Percentiles rank a stretch among this genome's conserved stretches.
Evolutionary conservation across 768 basidiomycete genomes (phyloP).

Genomic region (Pleurotus platypus): DNA sequence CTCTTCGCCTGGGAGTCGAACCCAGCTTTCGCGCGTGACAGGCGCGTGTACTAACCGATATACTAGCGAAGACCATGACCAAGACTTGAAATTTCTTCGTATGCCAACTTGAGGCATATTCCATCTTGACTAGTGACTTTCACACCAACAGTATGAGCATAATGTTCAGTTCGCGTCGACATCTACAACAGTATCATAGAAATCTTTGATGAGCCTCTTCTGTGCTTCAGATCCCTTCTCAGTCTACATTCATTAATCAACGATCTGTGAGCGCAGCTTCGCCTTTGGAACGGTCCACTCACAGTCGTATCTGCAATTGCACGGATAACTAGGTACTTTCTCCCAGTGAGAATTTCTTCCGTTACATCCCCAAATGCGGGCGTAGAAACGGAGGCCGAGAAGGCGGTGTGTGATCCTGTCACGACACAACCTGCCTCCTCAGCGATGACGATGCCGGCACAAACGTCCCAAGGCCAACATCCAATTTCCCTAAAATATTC

Average conservation of each 20-base stretch:
- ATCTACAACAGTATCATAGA: slow-evolving; percentile 81
- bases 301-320: slow-evolving; percentile 60
- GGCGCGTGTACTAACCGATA: slow-evolving; percentile 10
- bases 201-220: slow-evolving; percentile 76
- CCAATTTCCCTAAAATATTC: slow-evolving; percentile 68
- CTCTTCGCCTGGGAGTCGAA: slow-evolving; percentile 10
- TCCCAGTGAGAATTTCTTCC: slow-evolving; percentile 67
- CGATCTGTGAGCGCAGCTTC: too few species aligned
- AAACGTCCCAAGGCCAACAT: slow-evolving; percentile 83
- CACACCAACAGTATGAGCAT: background rate
- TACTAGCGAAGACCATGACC: slow-evolving; percentile 3
- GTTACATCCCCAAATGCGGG: slow-evolving; percentile 58
- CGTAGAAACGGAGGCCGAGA: slow-evolving; percentile 31
- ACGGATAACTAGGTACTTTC: slow-evolving; percentile 79
- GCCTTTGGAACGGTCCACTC: slow-evolving; percentile 13
- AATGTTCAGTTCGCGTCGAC: slow-evolving; percentile 45
- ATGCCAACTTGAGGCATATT: background rate
- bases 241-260: slow-evolving; percentile 18
- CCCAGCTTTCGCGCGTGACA: slow-evolving; percentile 10
- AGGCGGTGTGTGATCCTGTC: slow-evolving; percentile 59
- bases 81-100: background rate
- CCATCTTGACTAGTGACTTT: background rate
- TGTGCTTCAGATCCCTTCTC: slow-evolving; percentile 75
- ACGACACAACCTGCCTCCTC: slow-evolving; percentile 84
- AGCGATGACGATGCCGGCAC: slow-evolving; percentile 88